Conservation (phyloP, 768 basidiomycete genomes). For the Hemileccinum impolitum region DNA sequence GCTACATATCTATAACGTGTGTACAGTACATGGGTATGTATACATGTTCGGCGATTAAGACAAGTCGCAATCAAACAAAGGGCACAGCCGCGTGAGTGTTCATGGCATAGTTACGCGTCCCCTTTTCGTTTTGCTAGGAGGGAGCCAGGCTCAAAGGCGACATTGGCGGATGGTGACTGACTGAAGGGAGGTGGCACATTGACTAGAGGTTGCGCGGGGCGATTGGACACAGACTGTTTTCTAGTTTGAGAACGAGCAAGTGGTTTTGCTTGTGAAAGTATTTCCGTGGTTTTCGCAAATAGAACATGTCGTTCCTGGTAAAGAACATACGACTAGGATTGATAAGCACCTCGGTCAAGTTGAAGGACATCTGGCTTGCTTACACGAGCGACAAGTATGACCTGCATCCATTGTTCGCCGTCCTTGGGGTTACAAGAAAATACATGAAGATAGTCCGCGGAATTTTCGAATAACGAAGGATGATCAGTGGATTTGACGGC, state of each 20-base stretch:
- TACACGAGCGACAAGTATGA: conserved; percentile 78
- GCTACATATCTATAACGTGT: conserved; percentile 14
- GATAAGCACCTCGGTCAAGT: conserved; percentile 8
- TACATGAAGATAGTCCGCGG: conserved; percentile 81
- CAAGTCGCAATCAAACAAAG: conserved; percentile 7
- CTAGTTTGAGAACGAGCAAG: conserved; percentile 38
- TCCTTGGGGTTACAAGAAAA: conserved; percentile 77
- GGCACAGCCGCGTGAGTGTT: neutral
- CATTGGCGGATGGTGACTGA: conserved; percentile 30
- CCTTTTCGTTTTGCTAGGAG: conserved; percentile 56
- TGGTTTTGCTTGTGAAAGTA: conserved; percentile 27
- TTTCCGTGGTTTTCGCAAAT: conserved; percentile 34
- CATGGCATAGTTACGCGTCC: conserved; percentile 7
- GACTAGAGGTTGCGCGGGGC: conserved; percentile 48
- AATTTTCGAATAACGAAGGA: conserved; percentile 81
- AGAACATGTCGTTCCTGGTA: conserved; percentile 71
- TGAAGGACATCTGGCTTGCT: conserved; percentile 22
- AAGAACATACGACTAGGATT: conserved; percentile 71
- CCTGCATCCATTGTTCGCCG: conserved; percentile 75
- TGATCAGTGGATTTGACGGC: conserved; percentile 88
- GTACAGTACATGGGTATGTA: conserved; percentile 24
- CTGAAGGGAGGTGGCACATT: conserved; percentile 41
- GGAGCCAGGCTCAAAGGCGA: conserved; percentile 74
- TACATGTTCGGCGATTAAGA: conserved; percentile 6
- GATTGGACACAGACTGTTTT: conserved; percentile 32